Conservation (phyloP, 441 rosid genomes). For the Melastoma candidum region DNA sequence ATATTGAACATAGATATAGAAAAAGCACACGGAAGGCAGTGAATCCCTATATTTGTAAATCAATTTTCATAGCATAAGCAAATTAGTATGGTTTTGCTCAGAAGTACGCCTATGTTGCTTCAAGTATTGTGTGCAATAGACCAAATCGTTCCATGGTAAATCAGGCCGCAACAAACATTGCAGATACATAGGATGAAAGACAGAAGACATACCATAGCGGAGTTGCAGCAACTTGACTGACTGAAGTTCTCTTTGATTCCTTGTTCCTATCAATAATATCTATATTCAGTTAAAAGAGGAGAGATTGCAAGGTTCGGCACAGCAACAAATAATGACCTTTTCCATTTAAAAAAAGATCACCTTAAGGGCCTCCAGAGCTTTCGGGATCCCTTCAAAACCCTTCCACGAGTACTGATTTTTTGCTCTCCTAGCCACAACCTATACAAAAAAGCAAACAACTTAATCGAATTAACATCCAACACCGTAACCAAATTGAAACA, state of each 20-base stretch:
- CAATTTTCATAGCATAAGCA: too few relatives aligned
- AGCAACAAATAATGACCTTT: neutral
- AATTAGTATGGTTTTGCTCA: too few relatives aligned
- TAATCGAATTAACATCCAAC: neutral
- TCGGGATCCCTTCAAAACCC: constrained; percentile 65
- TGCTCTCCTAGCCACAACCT: constrained; percentile 75
- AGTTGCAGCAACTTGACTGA: constrained; percentile 26
- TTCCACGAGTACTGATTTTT: constrained; percentile 78
- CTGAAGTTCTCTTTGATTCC: constrained; percentile 48
- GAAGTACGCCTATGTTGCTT: too few relatives aligned
- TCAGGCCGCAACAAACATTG: neutral
- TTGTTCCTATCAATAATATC: constrained; percentile 38
- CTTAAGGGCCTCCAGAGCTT: constrained; percentile 42
- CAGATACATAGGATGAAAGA: neutral
- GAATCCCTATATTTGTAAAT: too few relatives aligned
- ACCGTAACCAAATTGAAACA: neutral
- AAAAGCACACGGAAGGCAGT: too few relatives aligned
- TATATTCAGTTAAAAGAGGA: neutral
- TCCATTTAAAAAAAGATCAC: constrained; percentile 15
- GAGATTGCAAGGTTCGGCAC: too few relatives aligned
- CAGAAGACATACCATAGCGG: constrained; percentile 30
- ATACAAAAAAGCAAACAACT: neutral
- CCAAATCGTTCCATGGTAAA: too few relatives aligned
- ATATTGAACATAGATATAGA: too few relatives aligned
- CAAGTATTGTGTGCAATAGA: too few relatives aligned